A percentile compares a stretch with the other conserved stretches of the same genome.
Evolutionary conservation across 2,329 filamentous ascomycete genomes (phyloP).

Genomic region (Akanthomyces lecanii): DNA sequence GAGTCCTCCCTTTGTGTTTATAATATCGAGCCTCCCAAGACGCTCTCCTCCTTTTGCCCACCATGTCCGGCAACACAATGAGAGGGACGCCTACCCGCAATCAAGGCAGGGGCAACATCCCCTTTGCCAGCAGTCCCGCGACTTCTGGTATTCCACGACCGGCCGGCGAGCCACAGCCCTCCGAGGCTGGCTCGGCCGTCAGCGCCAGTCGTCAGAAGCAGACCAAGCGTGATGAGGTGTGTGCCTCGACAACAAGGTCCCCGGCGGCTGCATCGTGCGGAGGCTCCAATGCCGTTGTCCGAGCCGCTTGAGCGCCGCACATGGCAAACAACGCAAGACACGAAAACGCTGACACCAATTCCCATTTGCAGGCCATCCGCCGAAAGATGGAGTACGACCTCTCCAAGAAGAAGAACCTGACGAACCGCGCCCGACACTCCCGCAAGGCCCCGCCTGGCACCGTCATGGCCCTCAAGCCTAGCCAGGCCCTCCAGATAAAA

Average conservation of each 20-base stretch:
- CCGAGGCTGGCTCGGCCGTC: conserved; percentile 64
- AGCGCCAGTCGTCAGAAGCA: conserved; percentile 95
- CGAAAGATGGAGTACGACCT: conserved; percentile 95
- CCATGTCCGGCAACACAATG: conserved; percentile 59
- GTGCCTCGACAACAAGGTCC: conserved; percentile 28
- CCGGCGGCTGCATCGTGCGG: not conserved
- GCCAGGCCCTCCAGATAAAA: conserved; percentile 95
- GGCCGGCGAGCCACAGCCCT: conserved; percentile 58
- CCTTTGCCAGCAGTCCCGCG: conserved; percentile 58
- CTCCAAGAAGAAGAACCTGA: conserved; percentile 89
- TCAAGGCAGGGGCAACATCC: conserved; percentile 54
- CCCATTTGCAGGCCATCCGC: conserved; percentile 72
- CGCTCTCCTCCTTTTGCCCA: conserved; percentile 16
- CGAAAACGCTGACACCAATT: conserved; percentile 6
- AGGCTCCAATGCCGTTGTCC: not conserved
- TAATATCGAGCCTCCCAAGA: not conserved
- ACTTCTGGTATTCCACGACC: conserved; percentile 68
- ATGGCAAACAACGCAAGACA: not conserved
- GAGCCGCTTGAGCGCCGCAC: not conserved
- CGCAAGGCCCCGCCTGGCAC: conserved; percentile 95
- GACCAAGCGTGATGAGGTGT: conserved; percentile 96
- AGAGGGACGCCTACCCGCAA: conserved; percentile 64
- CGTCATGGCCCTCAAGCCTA: conserved; percentile 91
- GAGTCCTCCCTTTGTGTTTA: conserved; percentile 10
- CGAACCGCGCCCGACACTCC: conserved; percentile 72